Evolutionary conservation across 2,329 filamentous ascomycete genomes (phyloP), one percentile per base, ranked within the genome.

Genomic region (Exophiala bonariae): DNA sequence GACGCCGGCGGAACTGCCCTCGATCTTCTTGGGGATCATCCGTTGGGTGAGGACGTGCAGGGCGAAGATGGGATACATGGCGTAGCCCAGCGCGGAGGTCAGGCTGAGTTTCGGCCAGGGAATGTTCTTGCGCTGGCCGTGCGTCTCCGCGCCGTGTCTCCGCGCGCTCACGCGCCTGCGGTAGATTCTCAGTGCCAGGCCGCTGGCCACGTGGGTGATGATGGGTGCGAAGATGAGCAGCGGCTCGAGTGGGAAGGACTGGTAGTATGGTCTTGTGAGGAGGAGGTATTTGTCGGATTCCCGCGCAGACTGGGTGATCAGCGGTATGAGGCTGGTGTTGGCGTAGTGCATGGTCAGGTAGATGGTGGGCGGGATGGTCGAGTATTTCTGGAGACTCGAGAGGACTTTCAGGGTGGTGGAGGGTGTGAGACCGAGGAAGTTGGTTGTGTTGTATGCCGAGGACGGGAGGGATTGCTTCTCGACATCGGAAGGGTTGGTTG

Each of bases 251-350:
- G 88, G 73, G 2, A 85, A 78, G 1, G 89, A 91, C 68, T 96
- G 92, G 73, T 97, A 97, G 66, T 93, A 83, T 39, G 95, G 91
- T 52, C 92, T 83, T 20, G 90, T 91, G 66, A 96, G 87, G 55
- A 97, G 85, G 39, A 97, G 83, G 68, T 90, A 95, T 40, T 83
- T 83, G 64, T 96, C 91, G 50, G 87, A 87, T 42, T 82, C 79
- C 7, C 85, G 73, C 5, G 93, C 80, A 36, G 86, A 89, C 47
- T 77, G 80, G 32, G 87, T 89, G 40, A 84, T 59, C 30, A 93
- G 80, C 0, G 89, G 90, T 55, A 95, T 85, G 34, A 95, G 66
- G 6, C 88, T 88, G 26, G 89, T 92, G 60, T 91, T 95, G 61
- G 83, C 77, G 53, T 93, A 74, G 71, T 95, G 90, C 47, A 93